Evolutionary conservation across 2,329 filamentous ascomycete genomes (phyloP), one percentile per base, ranked within the genome.

Genomic region (Colletotrichum tropicicola): DNA sequence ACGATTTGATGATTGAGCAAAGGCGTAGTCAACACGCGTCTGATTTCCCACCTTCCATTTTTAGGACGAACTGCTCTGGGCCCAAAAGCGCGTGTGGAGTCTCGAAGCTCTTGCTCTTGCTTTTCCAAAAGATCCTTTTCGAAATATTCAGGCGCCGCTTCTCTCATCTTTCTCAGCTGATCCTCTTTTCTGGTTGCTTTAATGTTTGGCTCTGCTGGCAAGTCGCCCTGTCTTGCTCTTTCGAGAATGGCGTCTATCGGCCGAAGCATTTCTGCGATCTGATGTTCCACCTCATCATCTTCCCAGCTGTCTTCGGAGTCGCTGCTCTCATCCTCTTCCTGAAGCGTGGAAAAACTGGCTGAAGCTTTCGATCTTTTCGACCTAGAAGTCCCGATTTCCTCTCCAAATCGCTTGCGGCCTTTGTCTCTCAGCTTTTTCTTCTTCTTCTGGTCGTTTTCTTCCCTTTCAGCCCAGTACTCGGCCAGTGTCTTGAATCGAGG

Each of bases 1-100:
- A 84, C 74, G 0, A 89, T 67, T 56, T 90, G 88, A 48, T 87
- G 82, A 9, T 72, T 37, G 3, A 21, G 12, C 2, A 62, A 8
- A 2, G n/a, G 44, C 0, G 25, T 28, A 5, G 4, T 1, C 9
- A 13, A 2, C 1, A 47, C 17, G 10, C 32, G 27, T 13, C 2
- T 32, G n/a, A 57, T 25, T 35, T 51, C 9, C 59, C 59, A 62
- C 5, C 21, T n/a, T 7, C 59, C 59, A 19, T 43, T 2, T 1
- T 21, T 28, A 10, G 25, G 7, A 2, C 6, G 6, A 8, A 56
- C 51, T 2, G 8, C 25, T 4, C 12, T 3, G 12, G 27, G 3
- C 0, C 59, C 59, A 52, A 52, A 62, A 23, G 52, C n/a, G 1
- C 17, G 25, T 2, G 35, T 44, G 1, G 59, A 12, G 2, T 43